Evolutionary conservation across 805 yeast genomes (phyloP), one percentile per base, ranked within the genome.

Genomic region (Metschnikowia sp.): DNA sequence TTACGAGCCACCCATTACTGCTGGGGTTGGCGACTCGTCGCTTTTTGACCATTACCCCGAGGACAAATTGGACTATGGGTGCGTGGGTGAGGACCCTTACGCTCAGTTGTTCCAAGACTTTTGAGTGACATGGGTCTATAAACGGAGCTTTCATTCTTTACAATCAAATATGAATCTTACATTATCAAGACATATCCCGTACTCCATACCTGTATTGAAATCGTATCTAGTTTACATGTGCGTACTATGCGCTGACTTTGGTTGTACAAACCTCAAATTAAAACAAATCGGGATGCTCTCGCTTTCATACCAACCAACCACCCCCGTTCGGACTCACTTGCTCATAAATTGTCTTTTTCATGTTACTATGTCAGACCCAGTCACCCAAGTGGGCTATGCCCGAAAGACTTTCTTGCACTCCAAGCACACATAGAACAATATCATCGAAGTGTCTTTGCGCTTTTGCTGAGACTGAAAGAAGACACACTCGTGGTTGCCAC

Each of bases 391-490:
- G 8, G 26, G 26, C 18, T 41, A 53, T 30, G 67, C 64, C 56
- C 77, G 67, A 57, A 80, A 86, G 62, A 86, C 89, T 61, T 86
- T 82, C 54, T 88, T 86, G 66, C 99, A 92, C 45, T 83, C 78
- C 57, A 87, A 69, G 67, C 99, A 92, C 45, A 94, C 99, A 66
- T 88, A 94, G 64, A 91, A 91, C 68, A 90, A 76, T 43, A 86
- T 83, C 99, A 94, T 94, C 49, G 92, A 84, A 1, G 99, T 94
- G 64, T 94, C 99, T 42, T 88, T 90, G 48, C 97, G 79, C 60
- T 91, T 81, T 69, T 94, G 97, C 66, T 94, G 99, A 26, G 94
- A 83, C 69, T 94, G 99, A 78, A 94, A 94, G 65, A 94, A 94
- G 35, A 94, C 99, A 68, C 96, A 88, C 57, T 91, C 96, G 54